Conservation (phyloP, 768 basidiomycete genomes). For the Trametes meyenii region DNA sequence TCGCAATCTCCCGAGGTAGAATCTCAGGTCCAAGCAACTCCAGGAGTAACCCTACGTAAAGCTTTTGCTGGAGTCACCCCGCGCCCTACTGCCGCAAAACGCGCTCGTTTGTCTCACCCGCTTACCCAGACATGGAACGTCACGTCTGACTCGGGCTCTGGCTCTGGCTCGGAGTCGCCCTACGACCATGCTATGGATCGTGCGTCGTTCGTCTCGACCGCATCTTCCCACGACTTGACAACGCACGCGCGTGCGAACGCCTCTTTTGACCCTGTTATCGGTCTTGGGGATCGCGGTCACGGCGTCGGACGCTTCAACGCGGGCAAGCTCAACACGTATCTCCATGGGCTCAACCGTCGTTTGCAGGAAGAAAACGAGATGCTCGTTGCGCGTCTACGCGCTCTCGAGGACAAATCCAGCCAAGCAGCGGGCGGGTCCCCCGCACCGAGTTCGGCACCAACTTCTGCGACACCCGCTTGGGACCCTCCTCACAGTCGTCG, state of each 20-base stretch:
- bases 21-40: constrained; percentile 34
- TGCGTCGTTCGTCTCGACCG: constrained; percentile 76
- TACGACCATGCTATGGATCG: constrained; percentile 57
- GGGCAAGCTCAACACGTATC: constrained; percentile 80
- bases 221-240: constrained; percentile 88
- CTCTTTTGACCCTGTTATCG: constrained; percentile 84
- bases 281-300: constrained; percentile 64
- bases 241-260: constrained; percentile 79
- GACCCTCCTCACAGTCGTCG: constrained; percentile 40
- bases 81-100: constrained; percentile 47
- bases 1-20: constrained; percentile 15
- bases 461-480: constrained; percentile 19
- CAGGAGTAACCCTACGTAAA: constrained; percentile 44
- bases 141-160: constrained; percentile 29
- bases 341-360: constrained; percentile 82
- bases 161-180: constrained; percentile 31
- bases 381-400: constrained; percentile 56
- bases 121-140: constrained; percentile 53
- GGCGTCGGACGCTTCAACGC: constrained; percentile 83
- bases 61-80: constrained; percentile 71
- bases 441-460: constrained; percentile 2
- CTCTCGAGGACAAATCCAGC: constrained; percentile 51
- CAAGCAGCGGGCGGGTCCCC: constrained; percentile 11
- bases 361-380: constrained; percentile 84
- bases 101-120: constrained; percentile 61